phyloP scores from a whole-genome alignment of 768 basidiomycete genomes.

The Dentipellis sp. region DNA sequence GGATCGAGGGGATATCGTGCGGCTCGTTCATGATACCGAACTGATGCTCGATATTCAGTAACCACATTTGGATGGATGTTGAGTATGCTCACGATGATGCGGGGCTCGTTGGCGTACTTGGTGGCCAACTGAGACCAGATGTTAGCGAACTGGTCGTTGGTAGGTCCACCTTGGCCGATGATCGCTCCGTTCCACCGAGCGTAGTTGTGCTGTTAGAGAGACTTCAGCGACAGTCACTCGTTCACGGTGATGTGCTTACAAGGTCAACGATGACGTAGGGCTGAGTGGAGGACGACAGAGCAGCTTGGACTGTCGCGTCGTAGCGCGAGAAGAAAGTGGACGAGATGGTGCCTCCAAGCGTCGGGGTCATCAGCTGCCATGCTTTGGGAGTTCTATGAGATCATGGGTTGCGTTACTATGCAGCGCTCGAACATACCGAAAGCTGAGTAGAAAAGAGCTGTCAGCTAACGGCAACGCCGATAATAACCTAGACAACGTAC shows the following conservation, averaged over 20 bases:
- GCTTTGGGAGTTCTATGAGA: constrained; percentile 20
- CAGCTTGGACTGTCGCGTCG: constrained; percentile 39
- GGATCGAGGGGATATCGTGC: constrained; percentile 31
- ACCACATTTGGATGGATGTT: not conserved
- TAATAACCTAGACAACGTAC: constrained; percentile 17
- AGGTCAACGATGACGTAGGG: constrained; percentile 44
- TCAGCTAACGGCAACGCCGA: too few relatives aligned
- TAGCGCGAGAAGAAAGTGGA: constrained; percentile 35
- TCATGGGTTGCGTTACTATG: not conserved
- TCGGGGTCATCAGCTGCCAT: constrained; percentile 45
- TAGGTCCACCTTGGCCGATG: constrained; percentile 33
- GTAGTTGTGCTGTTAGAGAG: constrained; percentile 38
- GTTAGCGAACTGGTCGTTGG: constrained; percentile 30
- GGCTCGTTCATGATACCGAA: constrained; percentile 39
- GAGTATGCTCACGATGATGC: constrained; percentile 26
- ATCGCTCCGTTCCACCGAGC: constrained; percentile 44
- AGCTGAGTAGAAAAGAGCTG: constrained; percentile 8
- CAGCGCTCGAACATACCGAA: constrained; percentile 17
- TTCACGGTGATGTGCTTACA: constrained; percentile 17
- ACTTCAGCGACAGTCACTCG: not conserved
- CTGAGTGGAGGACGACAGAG: constrained; percentile 29
- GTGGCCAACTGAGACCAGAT: constrained; percentile 32
- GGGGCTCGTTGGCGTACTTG: constrained; percentile 26
- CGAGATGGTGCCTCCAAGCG: constrained; percentile 38
- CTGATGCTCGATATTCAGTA: not conserved